Evolutionary conservation across 306 rosid genomes (phyloP).

Genomic region (Oxytropis ochrocephala): DNA sequence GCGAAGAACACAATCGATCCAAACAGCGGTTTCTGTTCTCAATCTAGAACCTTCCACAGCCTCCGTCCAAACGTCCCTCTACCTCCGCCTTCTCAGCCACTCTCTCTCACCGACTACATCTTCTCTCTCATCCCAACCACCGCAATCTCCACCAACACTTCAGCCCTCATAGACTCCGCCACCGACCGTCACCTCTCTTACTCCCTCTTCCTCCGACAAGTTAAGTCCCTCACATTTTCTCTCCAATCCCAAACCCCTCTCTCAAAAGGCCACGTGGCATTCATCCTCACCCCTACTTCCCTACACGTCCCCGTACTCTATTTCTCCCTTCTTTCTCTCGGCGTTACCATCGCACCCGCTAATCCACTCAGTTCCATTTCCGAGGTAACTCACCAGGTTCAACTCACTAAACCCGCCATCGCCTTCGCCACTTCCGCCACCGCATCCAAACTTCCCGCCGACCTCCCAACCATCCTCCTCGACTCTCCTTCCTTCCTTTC

Average conservation of each 20-base stretch:
- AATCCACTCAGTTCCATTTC: constrained; percentile 56
- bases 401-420: constrained; percentile 44
- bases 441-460: constrained; percentile 19
- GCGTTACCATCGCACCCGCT: constrained; percentile 63
- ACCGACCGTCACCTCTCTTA: constrained; percentile 47
- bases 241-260: constrained; percentile 34
- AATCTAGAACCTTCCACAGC: constrained; percentile 44
- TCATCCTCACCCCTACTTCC: constrained; percentile 60
- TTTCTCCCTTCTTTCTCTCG: constrained; percentile 59
- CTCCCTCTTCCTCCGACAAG: constrained; percentile 39
- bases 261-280: constrained; percentile 62
- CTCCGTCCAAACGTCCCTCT: constrained; percentile 65
- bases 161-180: constrained; percentile 46
- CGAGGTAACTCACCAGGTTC: constrained; percentile 55
- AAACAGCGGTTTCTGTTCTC: constrained; percentile 45
- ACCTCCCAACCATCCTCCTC: constrained; percentile 29
- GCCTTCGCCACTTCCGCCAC: constrained; percentile 52
- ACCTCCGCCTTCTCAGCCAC: constrained; percentile 54
- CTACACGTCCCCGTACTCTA: constrained; percentile 70
- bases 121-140: constrained; percentile 46
- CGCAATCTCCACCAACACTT: constrained; percentile 17
- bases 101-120: constrained; percentile 44
- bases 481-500: constrained; percentile 69
- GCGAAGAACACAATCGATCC: constrained; percentile 26
- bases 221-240: constrained; percentile 44